These are phyloP conservation scores for Eustoma russellianum DNA, from an alignment of 257 asterid species.

Conservation along the genomic window DNA sequence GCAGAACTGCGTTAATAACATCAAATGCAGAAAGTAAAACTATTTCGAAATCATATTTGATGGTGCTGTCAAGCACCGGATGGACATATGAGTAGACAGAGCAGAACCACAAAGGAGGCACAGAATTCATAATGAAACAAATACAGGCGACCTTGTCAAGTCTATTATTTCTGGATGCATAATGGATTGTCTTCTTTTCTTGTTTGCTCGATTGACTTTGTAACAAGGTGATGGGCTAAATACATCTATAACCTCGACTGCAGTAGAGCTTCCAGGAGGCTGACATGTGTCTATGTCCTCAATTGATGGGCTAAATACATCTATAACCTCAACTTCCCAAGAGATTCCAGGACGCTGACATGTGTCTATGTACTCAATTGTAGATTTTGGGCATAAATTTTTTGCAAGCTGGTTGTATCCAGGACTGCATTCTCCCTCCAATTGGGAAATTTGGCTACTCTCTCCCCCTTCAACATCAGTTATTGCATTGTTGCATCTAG, in stretches of 20 bases:
- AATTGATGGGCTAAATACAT: slow-evolving; percentile 17
- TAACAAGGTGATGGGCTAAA: slow-evolving; percentile 63
- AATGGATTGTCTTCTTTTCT: slow-evolving; percentile 40
- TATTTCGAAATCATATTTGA: background rate
- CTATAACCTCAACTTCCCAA: slow-evolving; percentile 57
- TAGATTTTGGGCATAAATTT: background rate
- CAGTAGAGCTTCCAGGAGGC: slow-evolving; percentile 6
- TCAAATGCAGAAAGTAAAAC: background rate
- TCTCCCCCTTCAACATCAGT: slow-evolving; percentile 11
- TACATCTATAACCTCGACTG: slow-evolving; percentile 63
- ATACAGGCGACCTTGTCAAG: slow-evolving; percentile 69
- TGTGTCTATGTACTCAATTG: slow-evolving; percentile 12
- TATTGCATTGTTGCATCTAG: slow-evolving; percentile 7
- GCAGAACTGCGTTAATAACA: background rate
- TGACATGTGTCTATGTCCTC: slow-evolving; percentile 15
- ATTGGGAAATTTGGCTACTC: background rate
- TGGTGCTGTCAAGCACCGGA: no score
- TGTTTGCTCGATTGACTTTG: slow-evolving; percentile 18
- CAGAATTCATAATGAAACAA: slow-evolving; percentile 7
- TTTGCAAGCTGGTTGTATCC: slow-evolving; percentile 7
- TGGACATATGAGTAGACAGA: background rate
- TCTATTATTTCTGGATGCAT: slow-evolving; percentile 61
- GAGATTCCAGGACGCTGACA: background rate
- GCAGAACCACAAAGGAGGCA: background rate
- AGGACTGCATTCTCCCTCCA: slow-evolving; percentile 6